Evolutionary conservation across 2,329 filamentous ascomycete genomes (phyloP).

Genomic region (Zasmidium cellare): DNA sequence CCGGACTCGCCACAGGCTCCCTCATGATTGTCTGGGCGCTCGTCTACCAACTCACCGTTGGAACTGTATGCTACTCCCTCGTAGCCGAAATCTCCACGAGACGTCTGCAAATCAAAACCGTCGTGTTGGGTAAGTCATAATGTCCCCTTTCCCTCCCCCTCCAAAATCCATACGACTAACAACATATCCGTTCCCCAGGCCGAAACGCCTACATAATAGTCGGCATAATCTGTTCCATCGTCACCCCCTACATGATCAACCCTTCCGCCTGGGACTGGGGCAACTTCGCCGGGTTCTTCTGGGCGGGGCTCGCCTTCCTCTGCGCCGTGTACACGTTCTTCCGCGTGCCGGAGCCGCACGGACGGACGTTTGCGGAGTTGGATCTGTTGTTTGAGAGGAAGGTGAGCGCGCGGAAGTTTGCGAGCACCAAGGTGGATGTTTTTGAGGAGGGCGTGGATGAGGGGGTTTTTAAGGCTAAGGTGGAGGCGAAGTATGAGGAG

Average conservation of each 20-base stretch:
- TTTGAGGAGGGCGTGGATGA: slow-evolving; percentile 46
- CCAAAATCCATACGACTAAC: not conserved
- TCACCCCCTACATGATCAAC: slow-evolving; percentile 93
- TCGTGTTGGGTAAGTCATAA: slow-evolving; percentile 64
- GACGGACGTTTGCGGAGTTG: slow-evolving; percentile 81
- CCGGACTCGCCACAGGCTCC: slow-evolving; percentile 74
- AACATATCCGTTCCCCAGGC: not conserved
- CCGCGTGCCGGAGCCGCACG: slow-evolving; percentile 74
- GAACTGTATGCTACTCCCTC: slow-evolving; percentile 85
- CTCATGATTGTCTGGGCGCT: slow-evolving; percentile 84
- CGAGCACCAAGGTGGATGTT: slow-evolving; percentile 56
- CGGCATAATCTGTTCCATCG: slow-evolving; percentile 74
- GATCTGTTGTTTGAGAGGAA: slow-evolving; percentile 79
- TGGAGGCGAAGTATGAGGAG: slow-evolving; percentile 18
- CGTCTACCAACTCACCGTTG: slow-evolving; percentile 82
- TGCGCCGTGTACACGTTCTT: slow-evolving; percentile 83
- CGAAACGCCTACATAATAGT: slow-evolving; percentile 77
- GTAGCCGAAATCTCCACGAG: slow-evolving; percentile 82
- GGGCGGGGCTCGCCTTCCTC: slow-evolving; percentile 76
- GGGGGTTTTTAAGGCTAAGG: slow-evolving; percentile 25
- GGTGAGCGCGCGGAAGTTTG: slow-evolving; percentile 72
- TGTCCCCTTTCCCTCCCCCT: not conserved
- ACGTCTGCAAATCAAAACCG: slow-evolving; percentile 85
- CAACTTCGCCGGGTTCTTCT: slow-evolving; percentile 81
- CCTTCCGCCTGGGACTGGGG: slow-evolving; percentile 83